Evolutionary conservation across 169 alveolate species (phyloP).

Genomic region (Eimeria sp.): DNA sequence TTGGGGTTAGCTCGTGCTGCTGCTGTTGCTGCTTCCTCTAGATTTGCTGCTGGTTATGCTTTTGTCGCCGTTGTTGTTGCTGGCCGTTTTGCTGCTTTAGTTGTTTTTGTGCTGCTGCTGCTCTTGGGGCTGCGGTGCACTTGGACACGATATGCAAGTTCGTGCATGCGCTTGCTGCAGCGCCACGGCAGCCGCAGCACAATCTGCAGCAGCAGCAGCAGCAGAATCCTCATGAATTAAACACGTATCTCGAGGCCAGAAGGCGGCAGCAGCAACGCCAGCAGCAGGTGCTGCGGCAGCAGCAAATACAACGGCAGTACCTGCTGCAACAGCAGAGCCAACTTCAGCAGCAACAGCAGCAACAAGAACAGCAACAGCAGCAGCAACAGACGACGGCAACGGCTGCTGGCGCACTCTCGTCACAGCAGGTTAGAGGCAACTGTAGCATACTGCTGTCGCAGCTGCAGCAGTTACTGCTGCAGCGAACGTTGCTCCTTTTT

Average conservation of each 20-base stretch:
- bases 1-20: constrained; percentile 79
- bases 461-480: not conserved
- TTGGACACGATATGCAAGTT: not conserved
- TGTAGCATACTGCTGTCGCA: not conserved
- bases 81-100: not conserved
- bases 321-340: constrained; percentile 15
- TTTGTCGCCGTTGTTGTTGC: too few relatives aligned
- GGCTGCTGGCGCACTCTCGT: not conserved
- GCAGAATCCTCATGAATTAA: not conserved
- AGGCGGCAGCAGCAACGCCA: constrained; percentile 34
- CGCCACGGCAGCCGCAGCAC: not conserved
- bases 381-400: not conserved
- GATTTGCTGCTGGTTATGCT: not conserved
- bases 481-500: not conserved
- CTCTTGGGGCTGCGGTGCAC: constrained; percentile 18
- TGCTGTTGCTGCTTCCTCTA: not conserved
- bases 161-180: constrained; percentile 20
- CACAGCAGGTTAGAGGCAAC: constrained; percentile 32
- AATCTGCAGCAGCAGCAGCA: not conserved
- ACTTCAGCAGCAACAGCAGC: constrained; percentile 38
- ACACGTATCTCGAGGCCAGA: not conserved
- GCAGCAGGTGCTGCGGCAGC: constrained; percentile 26
- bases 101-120: not conserved
- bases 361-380: constrained; percentile 31
- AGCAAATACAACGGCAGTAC: constrained; percentile 10